phyloP scores from a whole-genome alignment of 2,329 filamentous ascomycete genomes.

The Taxawa tesnikishii region DNA sequence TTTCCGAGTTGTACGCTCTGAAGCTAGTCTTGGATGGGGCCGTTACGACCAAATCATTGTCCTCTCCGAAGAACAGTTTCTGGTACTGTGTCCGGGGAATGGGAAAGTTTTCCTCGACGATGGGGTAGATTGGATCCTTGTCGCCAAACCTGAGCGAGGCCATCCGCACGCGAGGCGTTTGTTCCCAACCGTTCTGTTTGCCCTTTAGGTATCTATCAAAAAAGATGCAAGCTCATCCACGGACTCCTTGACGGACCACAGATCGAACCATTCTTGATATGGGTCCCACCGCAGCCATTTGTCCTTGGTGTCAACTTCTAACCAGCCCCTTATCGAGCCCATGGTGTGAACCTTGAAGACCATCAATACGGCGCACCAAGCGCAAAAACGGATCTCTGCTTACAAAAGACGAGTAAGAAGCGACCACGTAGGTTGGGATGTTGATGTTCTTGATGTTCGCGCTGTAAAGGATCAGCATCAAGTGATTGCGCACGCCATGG shows the following conservation, averaged over 20 bases:
- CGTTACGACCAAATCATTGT: background rate
- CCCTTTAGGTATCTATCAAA: constrained; percentile 33
- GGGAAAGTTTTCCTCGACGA: constrained; percentile 4
- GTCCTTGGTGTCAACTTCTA: constrained; percentile 21
- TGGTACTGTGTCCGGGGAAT: constrained; percentile 2
- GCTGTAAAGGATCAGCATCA: no score
- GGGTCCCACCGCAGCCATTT: constrained; percentile 31
- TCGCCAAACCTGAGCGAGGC: constrained; percentile 25
- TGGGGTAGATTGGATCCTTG: constrained; percentile 11
- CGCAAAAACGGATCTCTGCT: no score
- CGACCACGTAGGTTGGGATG: constrained; percentile 9
- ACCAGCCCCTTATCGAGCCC: constrained; percentile 18
- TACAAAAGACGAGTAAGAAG: constrained; percentile 5
- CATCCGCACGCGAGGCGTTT: constrained; percentile 30
- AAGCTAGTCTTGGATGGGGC: constrained; percentile 4
- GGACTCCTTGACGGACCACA: constrained; percentile 20
- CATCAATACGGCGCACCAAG: no score
- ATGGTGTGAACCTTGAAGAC: no score
- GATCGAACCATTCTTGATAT: constrained; percentile 32
- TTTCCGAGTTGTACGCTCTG: constrained; percentile 22
- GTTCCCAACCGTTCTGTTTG: constrained; percentile 31
- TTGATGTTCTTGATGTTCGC: constrained; percentile 8
- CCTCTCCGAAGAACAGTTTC: constrained; percentile 2
- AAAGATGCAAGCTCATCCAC: constrained; percentile 26
- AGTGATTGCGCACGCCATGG: no score